Evolutionary conservation across 2,329 filamentous ascomycete genomes (phyloP), one percentile per base, ranked within the genome.

Genomic region (Aaosphaeria pasadenensis): DNA sequence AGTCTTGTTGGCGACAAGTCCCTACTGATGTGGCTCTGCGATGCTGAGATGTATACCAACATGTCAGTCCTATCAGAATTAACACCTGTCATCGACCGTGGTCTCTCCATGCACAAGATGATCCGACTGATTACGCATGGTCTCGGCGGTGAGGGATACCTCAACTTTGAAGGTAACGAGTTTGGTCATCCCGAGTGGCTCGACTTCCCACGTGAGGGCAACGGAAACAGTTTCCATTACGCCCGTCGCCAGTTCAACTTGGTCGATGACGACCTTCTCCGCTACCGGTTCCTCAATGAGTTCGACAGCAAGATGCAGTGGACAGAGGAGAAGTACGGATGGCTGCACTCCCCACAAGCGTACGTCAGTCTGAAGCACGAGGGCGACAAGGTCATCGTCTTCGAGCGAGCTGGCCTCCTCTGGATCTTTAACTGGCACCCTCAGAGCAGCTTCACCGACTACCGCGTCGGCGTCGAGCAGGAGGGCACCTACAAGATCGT

Each of bases 141-240:
- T 39, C 82, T 99, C 11, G 94, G 94, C 50, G 94, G 94, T 47
- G 94, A 99, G 72, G 94, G 92, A 36, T 99, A 96, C 66, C 87
- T 99, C 45, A 99, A 97, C 76, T 99, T 99, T 61, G 91, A 96
- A 74, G 94, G 94, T 52, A 99, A 99, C 71, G 94, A 99, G 72
- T 99, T 99, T 64, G 94, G 94, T 1, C 94, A 99, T 67, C 94
- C 94, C 0, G 94, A 99, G 72, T 99, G 94, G 94, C 87, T 99
- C 36, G 94, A 99, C 71, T 99, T 99, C 72, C 94, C 94, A 4
- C 88, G 94, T 44, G 90, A 86, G 63, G 94, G 94, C 50, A 96
- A 96, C 74, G 76, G 85, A 64, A 95, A 96, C 73, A 94, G 88
- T 41, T 96, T 91, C 78, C 92, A 89, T 85, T 96, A 96, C 66